Conservation (phyloP, 768 basidiomycete genomes). For the Saitozyma podzolica region DNA sequence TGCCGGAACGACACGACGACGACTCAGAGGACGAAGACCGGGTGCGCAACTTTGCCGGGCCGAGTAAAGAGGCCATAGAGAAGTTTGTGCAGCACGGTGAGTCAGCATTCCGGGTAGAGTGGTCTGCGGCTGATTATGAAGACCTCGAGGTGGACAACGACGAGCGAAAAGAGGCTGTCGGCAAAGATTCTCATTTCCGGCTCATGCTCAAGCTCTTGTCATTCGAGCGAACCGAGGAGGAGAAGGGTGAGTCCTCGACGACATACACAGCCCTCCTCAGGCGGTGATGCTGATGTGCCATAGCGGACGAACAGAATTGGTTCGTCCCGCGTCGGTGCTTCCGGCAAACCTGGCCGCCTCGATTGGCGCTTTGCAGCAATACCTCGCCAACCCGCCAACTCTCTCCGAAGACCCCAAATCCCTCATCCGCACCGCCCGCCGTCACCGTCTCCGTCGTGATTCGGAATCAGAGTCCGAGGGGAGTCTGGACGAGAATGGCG, state of each 20-base stretch:
- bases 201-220: slow-evolving; percentile 77
- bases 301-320: slow-evolving; percentile 60
- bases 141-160: slow-evolving; percentile 76
- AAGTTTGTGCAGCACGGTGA: slow-evolving; percentile 76
- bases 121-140: slow-evolving; percentile 44
- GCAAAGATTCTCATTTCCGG: slow-evolving; percentile 75
- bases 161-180: slow-evolving; percentile 72
- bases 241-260: slow-evolving; percentile 61
- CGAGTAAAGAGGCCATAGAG: slow-evolving; percentile 68
- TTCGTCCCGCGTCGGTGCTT: slow-evolving; percentile 68
- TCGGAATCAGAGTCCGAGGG: slow-evolving; percentile 12
- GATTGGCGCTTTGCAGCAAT: slow-evolving; percentile 76
- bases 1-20: slow-evolving; percentile 11
- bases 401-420: slow-evolving; percentile 67
- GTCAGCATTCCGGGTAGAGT: slow-evolving; percentile 44
- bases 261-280: no score
- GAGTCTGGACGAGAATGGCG: slow-evolving; percentile 45
- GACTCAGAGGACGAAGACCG: slow-evolving; percentile 35
- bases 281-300: slow-evolving; percentile 1
- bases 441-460: slow-evolving; percentile 53
- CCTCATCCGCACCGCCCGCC: slow-evolving; percentile 65
- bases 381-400: slow-evolving; percentile 74
- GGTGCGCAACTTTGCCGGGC: slow-evolving; percentile 50
- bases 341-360: slow-evolving; percentile 69
- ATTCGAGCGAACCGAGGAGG: slow-evolving; percentile 61